phyloP scores from a whole-genome alignment of 1,139 yeast genomes.

The Geotrichum bryndzae region DNA sequence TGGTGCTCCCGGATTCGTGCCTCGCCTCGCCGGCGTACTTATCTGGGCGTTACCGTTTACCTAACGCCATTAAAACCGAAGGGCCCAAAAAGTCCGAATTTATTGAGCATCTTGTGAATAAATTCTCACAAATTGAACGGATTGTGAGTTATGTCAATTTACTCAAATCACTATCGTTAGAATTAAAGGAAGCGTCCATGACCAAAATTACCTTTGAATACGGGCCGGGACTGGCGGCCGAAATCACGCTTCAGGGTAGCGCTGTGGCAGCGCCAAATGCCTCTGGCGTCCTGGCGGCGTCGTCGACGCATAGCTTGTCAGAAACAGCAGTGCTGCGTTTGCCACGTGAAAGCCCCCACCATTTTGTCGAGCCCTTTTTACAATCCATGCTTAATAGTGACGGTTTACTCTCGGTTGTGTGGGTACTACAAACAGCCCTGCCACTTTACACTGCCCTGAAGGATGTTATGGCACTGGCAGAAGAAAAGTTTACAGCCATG shows the following conservation, averaged over 20 bases:
- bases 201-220: conserved; percentile 27
- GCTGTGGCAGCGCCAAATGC: neutral
- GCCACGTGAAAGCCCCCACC: conserved; percentile 26
- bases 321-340: conserved; percentile 19
- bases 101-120: conserved; percentile 20
- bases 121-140: conserved; percentile 28
- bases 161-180: conserved; percentile 25
- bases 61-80: neutral
- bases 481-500: neutral
- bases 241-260: conserved; percentile 13
- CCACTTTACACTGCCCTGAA: conserved; percentile 27
- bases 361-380: conserved; percentile 23
- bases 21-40: conserved; percentile 7
- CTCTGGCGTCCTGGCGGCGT: neutral
- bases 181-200: conserved; percentile 30
- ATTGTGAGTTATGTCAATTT: conserved; percentile 31
- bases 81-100: conserved; percentile 16
- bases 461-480: conserved; percentile 11
- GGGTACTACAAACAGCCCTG: conserved; percentile 28
- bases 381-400: conserved; percentile 24
- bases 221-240: conserved; percentile 24
- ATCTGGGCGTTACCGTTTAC: neutral
- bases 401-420: conserved; percentile 30
- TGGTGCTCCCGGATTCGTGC: conserved; percentile 15
- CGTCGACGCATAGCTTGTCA: conserved; percentile 7